Conservation (phyloP, 805 yeast species). For the Tetrapisispora taiwanensis region DNA sequence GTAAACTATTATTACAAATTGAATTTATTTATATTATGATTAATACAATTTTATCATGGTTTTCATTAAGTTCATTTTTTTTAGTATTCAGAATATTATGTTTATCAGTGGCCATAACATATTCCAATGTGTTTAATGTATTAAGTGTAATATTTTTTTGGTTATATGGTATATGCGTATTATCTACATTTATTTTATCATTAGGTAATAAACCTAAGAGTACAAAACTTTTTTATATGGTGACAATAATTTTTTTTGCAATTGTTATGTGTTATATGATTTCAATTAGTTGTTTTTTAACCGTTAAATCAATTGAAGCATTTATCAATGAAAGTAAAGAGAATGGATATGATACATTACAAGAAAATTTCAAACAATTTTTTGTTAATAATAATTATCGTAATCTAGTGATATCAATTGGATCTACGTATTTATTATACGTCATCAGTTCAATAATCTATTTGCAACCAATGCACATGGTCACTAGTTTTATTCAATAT, state of each 20-base stretch:
- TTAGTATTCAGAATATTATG: slow-evolving; percentile 84
- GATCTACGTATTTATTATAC: slow-evolving; percentile 75
- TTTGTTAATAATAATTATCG: slow-evolving; percentile 66
- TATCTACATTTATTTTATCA: slow-evolving; percentile 78
- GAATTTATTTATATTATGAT: slow-evolving; percentile 74
- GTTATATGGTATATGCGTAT: slow-evolving; percentile 71
- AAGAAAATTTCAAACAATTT: slow-evolving; percentile 33
- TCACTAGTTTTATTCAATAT: slow-evolving; percentile 80
- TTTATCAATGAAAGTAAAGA: slow-evolving; percentile 29
- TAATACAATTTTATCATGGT: slow-evolving; percentile 78
- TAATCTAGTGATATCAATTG: slow-evolving; percentile 77
- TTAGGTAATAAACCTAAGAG: slow-evolving; percentile 94
- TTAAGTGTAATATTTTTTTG: slow-evolving; percentile 73
- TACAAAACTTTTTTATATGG: slow-evolving; percentile 63
- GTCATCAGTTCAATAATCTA: slow-evolving; percentile 68
- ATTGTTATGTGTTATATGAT: slow-evolving; percentile 80
- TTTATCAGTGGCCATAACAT: slow-evolving; percentile 50
- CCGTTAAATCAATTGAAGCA: slow-evolving; percentile 58
- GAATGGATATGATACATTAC: background rate
- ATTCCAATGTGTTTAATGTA: slow-evolving; percentile 60
- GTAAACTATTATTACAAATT: slow-evolving; percentile 64
- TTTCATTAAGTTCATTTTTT: slow-evolving; percentile 81
- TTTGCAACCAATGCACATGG: slow-evolving; percentile 87
- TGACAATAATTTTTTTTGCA: slow-evolving; percentile 73
- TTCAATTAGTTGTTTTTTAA: slow-evolving; percentile 78